Base-by-base conservation (phyloP, 2,329 filamentous ascomycete genomes). In the Kalmusia sp. region DNA sequence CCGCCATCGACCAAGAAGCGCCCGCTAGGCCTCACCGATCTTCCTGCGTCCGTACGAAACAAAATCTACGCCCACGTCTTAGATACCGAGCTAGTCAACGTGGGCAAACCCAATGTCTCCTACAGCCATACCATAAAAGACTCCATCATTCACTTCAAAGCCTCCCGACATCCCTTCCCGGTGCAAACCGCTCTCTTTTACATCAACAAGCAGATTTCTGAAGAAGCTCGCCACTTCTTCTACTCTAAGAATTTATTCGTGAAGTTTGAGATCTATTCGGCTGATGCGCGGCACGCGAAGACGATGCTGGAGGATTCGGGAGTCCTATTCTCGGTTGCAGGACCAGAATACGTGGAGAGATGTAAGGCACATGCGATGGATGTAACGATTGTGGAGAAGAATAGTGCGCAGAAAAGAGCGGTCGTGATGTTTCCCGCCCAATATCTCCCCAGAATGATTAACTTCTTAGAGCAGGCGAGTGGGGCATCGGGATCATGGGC, bases 61-160 rank as follows among this genome's bases (percentile, higher is more conserved):
- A 65, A 57, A 12, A 73, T 73, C 43, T 71, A 71, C 59, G 62
- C 60, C 25, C 62, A 72, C 55, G 52, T 65, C 17, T 63, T 73
- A 7, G 70, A 73, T 50, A 70, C 68, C 8, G 70, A 73, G 33
- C 57, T 69, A n/a, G 68, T 70, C 43, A 71, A 71, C 41, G 53
- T 62, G 7, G 63, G 63, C 35, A 41, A 61, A 14, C 38, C 61
- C 7, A 67, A 68, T 31, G 67, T 73, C 14, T 71, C 70, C 4
- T 73, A 73, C 47, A 67, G 54, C 0, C 64, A 68, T 39, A 48
- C 59, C 14, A 55, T 68, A 38, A 51, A 55, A 24, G 54, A 63
- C 31, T 59, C 51, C 15, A 44, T 62, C 2, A 54, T 73, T 7
- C 57, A 58, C 2, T 71, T 72, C 61, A 60, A 52, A 11, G 54